Evolutionary conservation across 306 rosid species (phyloP), one percentile per base, ranked within the genome.

Genomic region (Leucaena leucocephala): DNA sequence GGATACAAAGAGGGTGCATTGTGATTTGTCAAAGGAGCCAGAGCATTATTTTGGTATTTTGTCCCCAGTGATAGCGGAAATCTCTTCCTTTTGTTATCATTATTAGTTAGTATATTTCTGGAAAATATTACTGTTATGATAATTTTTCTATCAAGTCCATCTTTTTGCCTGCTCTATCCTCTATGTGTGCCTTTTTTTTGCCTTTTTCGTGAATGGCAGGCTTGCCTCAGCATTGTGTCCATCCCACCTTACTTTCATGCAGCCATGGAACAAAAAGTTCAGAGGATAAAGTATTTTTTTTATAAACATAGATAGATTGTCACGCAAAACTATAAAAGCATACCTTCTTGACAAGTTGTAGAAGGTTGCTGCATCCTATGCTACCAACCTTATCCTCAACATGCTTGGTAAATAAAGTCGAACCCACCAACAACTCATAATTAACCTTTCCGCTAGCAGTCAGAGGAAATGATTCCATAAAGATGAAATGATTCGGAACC

Each of bases 371-470:
- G 78, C 83, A 87, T 68, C 80, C 80, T 19, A 48, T 8, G 63
- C 81, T 80, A 78, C 66, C 86, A 83, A 80, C 68, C 77, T 69
- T 83, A 77, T 86, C 85, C 74, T 74, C 65, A 55, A 62, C 83
- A 43, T 80, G 73, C 79, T 74, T 81, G 27, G 83, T 67, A 45
- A 71, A 85, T 83, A 74, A 84, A 27, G 71, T 45, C 16, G 91
- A 84, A 76, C 74, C 59, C 55, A 72, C 77, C 86, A 94, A 81
- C 67, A 84, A 78, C 77, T 87, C 88, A 86, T 94, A 88, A 78
- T 92, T 86, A 85, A 92, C 86, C 82, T 92, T 94, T 74, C 98
- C 97, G 86, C 88, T 88, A 38, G 89, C 68, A 84, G 97, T 80
- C 76, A 79, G 4, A 17, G 98, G 98, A 82, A 92, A 81, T 75